Base-by-base conservation (phyloP, 176 grass and related monocot species). In the Oropetium thomaeum region DNA sequence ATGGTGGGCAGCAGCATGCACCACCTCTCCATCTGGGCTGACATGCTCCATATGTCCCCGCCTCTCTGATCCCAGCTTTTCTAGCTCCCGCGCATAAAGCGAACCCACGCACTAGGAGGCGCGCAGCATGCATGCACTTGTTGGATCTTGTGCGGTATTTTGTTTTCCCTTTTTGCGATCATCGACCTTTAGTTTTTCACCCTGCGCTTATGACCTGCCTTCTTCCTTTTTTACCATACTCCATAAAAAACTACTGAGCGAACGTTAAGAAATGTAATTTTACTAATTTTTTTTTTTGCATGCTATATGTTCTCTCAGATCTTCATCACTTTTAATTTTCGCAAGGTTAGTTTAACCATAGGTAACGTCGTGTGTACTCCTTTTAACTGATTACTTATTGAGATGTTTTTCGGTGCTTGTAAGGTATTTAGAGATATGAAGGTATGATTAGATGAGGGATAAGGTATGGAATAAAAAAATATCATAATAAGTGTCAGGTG, bases 41-140 rank as follows among this genome's bases (percentile, higher is more conserved):
- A 80, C 76, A 84, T 84, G 86, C 86, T 88, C 76, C 81, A 75
- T 87, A 73, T 88, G 73, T 80, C 81, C 31, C 55, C n/a, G n/a
- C n/a, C n/a, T n/a, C 82, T 85, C 79, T 79, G 67, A 52, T 79
- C 67, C 70, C 30, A 84, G 81, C 70, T 88, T 84, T 88, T 80
- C 43, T 62, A n/a, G n/a, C 74, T 78, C 51, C 47, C 75, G 62
- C 81, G 54, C 81, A 84, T 74, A 88, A 88, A 88, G 86, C 64
- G 63, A 84, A 66, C 53, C 81, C 75, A 79, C 70, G 75, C 80
- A 75, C 69, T 83, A 78, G 86, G 86, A 80, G 79, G 75, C n/a
- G n/a, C n/a, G n/a, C n/a, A n/a, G n/a, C n/a, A n/a, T n/a, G n/a
- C n/a, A n/a, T n/a, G n/a, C 81, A 84, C 42, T 75, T 84, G 81